Evolutionary conservation across 108 stramenopile species (phyloP).

Genomic region (Nitzschia sp.): DNA sequence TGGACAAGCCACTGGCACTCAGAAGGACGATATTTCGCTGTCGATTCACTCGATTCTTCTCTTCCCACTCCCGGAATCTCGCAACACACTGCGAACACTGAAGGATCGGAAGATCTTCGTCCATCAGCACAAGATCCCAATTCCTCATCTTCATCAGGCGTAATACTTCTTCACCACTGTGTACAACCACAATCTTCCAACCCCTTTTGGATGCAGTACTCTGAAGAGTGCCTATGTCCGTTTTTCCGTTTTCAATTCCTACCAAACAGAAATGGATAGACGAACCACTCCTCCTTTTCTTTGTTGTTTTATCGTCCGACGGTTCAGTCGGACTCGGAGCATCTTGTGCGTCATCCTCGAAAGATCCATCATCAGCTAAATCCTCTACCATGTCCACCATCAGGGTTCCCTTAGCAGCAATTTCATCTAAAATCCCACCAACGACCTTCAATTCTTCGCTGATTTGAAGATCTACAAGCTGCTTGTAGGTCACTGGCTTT

Average conservation of each 20-base stretch:
- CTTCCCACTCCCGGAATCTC: conserved; percentile 60
- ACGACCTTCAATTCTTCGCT: conserved; percentile 20
- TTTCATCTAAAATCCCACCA: conserved; percentile 25
- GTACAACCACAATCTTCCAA: conserved; percentile 49
- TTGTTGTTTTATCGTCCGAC: neutral
- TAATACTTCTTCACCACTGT: conserved; percentile 48
- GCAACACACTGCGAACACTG: conserved; percentile 36
- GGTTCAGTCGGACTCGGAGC: neutral
- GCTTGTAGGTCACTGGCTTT: conserved; percentile 63
- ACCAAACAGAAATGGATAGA: conserved; percentile 23
- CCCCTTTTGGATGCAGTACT: conserved; percentile 29
- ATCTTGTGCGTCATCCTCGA: neutral
- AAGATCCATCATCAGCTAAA: neutral
- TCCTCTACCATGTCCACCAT: conserved; percentile 7
- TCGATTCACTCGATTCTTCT: conserved; percentile 31
- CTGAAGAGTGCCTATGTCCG: neutral
- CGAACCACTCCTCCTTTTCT: too few relatives aligned
- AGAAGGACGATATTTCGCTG: conserved; percentile 50
- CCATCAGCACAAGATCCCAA: conserved; percentile 49
- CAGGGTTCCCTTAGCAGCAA: conserved; percentile 11
- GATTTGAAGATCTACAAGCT: conserved; percentile 47
- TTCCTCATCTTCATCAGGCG: conserved; percentile 55
- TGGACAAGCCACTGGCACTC: conserved; percentile 23
- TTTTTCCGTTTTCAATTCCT: conserved; percentile 1
- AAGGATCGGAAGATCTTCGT: conserved; percentile 41